These are phyloP conservation scores for Sugiyamaella neomexicana DNA, from an alignment of 1,139 yeast species.

Conservation along the genomic window DNA sequence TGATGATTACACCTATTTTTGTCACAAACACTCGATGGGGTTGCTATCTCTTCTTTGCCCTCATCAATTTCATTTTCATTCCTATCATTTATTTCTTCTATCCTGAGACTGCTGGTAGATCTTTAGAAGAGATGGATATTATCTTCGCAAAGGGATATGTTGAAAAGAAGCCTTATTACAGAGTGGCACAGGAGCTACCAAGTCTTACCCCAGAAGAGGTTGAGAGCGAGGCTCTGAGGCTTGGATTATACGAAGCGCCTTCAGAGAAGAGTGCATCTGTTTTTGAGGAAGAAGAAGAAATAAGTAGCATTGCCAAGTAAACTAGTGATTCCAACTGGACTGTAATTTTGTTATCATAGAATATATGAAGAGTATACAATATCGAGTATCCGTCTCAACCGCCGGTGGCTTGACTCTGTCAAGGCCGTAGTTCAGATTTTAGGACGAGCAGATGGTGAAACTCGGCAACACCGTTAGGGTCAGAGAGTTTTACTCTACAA, in stretches of 20 bases:
- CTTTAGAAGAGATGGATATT: slow-evolving; percentile 62
- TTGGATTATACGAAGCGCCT: slow-evolving; percentile 30
- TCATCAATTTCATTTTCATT: slow-evolving; percentile 59
- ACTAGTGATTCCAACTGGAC: no score
- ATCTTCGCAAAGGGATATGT: slow-evolving; percentile 47
- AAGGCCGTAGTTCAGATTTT: no score
- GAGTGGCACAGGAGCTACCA: slow-evolving; percentile 37
- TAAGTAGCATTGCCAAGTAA: no score
- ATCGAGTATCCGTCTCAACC: no score
- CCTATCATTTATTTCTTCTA: slow-evolving; percentile 66
- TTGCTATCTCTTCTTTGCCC: slow-evolving; percentile 48
- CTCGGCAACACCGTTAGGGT: no score
- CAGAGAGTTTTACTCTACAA: no score
- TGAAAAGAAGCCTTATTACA: slow-evolving; percentile 35
- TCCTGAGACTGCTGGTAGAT: slow-evolving; percentile 65
- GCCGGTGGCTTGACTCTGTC: no score
- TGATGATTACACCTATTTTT: slow-evolving; percentile 55
- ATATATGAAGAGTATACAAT: no score
- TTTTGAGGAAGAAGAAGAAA: background rate
- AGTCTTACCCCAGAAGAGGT: slow-evolving; percentile 33
- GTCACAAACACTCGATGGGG: slow-evolving; percentile 47
- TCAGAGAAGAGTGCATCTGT: background rate
- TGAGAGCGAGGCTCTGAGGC: slow-evolving; percentile 33
- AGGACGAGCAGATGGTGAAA: no score
- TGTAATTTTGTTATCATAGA: no score